Evolutionary conservation across 2,329 filamentous ascomycete genomes (phyloP).

Genomic region (Grosmannia serpens): DNA sequence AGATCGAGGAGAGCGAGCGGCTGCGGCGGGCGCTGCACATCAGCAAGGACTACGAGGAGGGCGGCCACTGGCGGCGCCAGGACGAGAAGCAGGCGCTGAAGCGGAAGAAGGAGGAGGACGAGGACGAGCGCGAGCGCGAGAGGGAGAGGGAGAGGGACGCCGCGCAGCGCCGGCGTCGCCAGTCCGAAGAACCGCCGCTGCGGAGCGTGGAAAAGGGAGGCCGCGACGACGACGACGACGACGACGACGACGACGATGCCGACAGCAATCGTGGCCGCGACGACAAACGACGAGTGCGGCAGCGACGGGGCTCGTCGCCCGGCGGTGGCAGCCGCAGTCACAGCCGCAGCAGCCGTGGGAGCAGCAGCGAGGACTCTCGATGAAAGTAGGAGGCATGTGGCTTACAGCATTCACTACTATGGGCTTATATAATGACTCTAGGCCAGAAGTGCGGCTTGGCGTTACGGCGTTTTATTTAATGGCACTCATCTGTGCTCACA

Average conservation of each 20-base stretch:
- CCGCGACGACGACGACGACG: neutral
- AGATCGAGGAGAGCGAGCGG: constrained; percentile 89
- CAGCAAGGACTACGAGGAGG: constrained; percentile 73
- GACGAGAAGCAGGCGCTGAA: constrained; percentile 49
- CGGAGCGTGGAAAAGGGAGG: neutral
- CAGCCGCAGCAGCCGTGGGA: neutral
- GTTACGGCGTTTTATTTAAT: neutral
- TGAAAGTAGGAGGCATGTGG: neutral
- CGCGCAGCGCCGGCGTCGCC: neutral
- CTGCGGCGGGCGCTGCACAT: constrained; percentile 80
- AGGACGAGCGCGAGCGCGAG: neutral
- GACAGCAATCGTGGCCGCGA: neutral
- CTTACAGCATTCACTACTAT: neutral
- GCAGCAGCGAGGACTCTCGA: neutral
- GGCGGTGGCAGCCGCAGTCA: neutral
- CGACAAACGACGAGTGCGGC: neutral
- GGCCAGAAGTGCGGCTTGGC: neutral
- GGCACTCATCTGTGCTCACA: neutral
- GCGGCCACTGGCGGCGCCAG: constrained; percentile 73
- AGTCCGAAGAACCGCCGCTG: neutral
- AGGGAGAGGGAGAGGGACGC: neutral
- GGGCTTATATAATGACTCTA: neutral
- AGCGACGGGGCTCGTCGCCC: neutral
- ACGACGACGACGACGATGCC: neutral
- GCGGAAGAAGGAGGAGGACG: constrained; percentile 19